Evolutionary conservation across 140 eudicot genomes (phyloP), one percentile per base, ranked within the genome.

Genomic region (Ambrosia hybrid): DNA sequence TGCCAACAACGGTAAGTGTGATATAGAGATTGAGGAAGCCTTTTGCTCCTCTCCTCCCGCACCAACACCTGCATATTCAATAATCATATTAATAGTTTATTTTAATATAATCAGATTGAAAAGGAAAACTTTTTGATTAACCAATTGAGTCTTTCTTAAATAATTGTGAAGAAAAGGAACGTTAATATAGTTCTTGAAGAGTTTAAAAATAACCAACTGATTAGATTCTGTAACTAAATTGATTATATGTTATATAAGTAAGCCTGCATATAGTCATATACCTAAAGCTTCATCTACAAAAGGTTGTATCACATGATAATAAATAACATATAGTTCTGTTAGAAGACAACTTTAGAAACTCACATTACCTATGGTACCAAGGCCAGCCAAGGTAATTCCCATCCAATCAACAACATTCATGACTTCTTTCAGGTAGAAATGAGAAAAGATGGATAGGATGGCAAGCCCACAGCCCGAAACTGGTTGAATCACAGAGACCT

Each of bases 391-490:
- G 34, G 88, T 76, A 49, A 94, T 94, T 49, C 90, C 99, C 59
- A 94, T 46, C 99, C 99, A 94, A 79, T 94, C 99, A 83, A 94
- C 78, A 72, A 77, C 85, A 87, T 92, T 92, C 98, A 92, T 92
- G 56, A 74, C 89, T 84, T 92, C 98, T 79, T 94, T 86, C 75
- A 94, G 79, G 83, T 94, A 94, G 78, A 90, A 94, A 87, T 94
- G 99, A 56, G 99, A 94, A 76, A 94, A 94, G 17, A 94, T 68
- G 33, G 96, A 94, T 53, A 94, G 96, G 56, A 94, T 86, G 9
- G 96, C 97, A 67, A 94, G 97, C 60, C 99, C 99, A 78, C 97
- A 90, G 45, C 99, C 99, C 6, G 97, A 94, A 83, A 94, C 96
- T 51, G 99, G 99, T 82, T 94, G 99, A 70, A 94, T 88, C 70